Evolutionary conservation across 305 asterid genomes (phyloP), one percentile per base, ranked within the genome.

Genomic region (Fraxinus paxiana): DNA sequence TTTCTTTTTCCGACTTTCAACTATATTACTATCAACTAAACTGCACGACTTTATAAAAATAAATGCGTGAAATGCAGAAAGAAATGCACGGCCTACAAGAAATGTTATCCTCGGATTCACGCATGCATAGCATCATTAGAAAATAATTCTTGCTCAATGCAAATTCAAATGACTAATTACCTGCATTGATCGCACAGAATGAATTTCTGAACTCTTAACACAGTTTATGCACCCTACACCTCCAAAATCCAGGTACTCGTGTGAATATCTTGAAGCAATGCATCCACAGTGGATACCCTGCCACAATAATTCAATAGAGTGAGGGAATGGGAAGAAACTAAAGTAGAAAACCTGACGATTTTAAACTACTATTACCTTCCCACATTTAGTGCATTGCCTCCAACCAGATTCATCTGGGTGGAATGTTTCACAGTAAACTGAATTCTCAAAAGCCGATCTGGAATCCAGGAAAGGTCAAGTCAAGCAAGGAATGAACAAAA

Each of bases 211-310:
- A 35, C 46, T 78, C 56, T 80, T 86, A 34, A 81, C 46, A 82
- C 92, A 89, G 76, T 63, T 84, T 41, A 38, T 71, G 34, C 90
- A 89, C 12, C 81, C 86, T 51, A 87, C 80, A 56, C 92, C 92
- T 67, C 92, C 92, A 31, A 69, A 77, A 81, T 89, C 92, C 86
- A 89, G 31, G 85, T 24, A 81, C 67, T 87, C 90, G 6, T 79
- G 85, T 86, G 86, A 76, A 81, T 75, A 30, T 73, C 79, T 89
- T 17, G 92, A 89, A 56, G 88, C 90, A 24, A 87, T 79, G 69
- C 90, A 89, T 9, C 92, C 92, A 77, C 89, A 86, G 61, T 87
- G 92, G 74, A 89, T 24, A n/a, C 79, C 85, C 92, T 89, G 86
- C 75, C 80, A 78, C 56, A 15, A 13, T 75, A 88, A 10, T 72